Percentiles rank a stretch among this genome's conserved stretches.
Evolutionary conservation across 2,329 filamentous ascomycete species (phyloP).

Genomic region (Xylariaceae sp.): DNA sequence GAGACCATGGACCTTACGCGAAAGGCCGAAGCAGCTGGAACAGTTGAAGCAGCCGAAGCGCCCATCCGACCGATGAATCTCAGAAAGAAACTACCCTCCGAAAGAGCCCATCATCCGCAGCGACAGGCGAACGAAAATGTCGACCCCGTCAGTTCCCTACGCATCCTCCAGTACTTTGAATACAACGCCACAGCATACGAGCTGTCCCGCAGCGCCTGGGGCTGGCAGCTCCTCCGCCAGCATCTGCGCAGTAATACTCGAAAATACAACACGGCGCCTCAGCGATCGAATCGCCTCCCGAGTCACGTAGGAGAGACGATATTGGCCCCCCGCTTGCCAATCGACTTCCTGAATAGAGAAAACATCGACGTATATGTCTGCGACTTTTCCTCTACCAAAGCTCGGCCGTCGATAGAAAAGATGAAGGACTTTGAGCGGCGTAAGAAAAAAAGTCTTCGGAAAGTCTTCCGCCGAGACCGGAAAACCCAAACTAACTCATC

Average conservation of each 20-base stretch:
- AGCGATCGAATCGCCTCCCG: background rate
- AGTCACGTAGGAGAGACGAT: slow-evolving; percentile 1
- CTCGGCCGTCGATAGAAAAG: background rate
- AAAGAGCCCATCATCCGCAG: background rate
- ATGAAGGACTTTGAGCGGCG: slow-evolving; percentile 3
- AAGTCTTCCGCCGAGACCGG: background rate
- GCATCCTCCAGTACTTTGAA: slow-evolving; percentile 5
- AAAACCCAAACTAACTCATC: background rate
- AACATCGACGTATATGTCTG: slow-evolving; percentile 7
- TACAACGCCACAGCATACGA: background rate
- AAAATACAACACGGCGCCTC: background rate
- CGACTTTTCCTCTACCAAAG: slow-evolving; percentile 1
- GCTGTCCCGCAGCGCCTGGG: background rate
- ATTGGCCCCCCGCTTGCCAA: background rate
- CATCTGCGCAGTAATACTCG: background rate
- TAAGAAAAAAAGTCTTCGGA: background rate
- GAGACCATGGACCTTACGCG: background rate
- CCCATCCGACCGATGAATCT: background rate
- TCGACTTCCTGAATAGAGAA: slow-evolving; percentile 1
- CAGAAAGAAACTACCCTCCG: slow-evolving; percentile 3
- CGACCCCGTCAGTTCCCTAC: slow-evolving; percentile 5
- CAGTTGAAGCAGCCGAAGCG: background rate
- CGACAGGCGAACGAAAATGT: background rate
- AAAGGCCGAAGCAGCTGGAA: background rate
- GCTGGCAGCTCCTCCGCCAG: background rate